A percentile compares a stretch with the other conserved stretches of the same genome.
These are phyloP conservation scores for Candida bentonensis DNA, from an alignment of 805 yeast species.

Conservation along the genomic window DNA sequence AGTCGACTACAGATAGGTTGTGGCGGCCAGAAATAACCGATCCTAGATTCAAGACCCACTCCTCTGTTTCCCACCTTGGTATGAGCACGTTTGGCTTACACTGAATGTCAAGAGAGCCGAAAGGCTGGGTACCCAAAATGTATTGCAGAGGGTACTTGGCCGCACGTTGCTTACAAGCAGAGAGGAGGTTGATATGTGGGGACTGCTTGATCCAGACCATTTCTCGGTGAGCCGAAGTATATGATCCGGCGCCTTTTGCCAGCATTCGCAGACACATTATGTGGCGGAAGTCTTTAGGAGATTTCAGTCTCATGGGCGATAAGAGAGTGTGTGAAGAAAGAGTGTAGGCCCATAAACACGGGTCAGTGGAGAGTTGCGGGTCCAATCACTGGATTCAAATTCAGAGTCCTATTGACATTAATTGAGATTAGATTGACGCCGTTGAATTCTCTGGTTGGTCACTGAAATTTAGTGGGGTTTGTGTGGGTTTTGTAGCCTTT, in stretches of 20 bases:
- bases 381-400: no score
- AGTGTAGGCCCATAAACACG: no score
- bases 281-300: background rate
- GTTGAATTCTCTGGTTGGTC: no score
- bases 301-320: no score
- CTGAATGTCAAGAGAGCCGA: slow-evolving; percentile 48
- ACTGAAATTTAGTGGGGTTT: no score
- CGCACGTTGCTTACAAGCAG: slow-evolving; percentile 42
- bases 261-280: background rate
- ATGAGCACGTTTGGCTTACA: slow-evolving; percentile 61
- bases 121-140: slow-evolving; percentile 75
- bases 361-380: no score
- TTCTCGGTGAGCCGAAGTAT: slow-evolving; percentile 50
- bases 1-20: slow-evolving; percentile 35
- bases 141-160: slow-evolving; percentile 65
- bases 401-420: no score
- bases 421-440: no score
- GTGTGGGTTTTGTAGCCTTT: no score
- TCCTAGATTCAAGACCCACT: slow-evolving; percentile 49
- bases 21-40: slow-evolving; percentile 5
- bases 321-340: no score
- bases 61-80: slow-evolving; percentile 94
- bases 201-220: slow-evolving; percentile 25
- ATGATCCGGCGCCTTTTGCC: background rate
- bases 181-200: slow-evolving; percentile 23